Evolutionary conservation across 2,329 filamentous ascomycete species (phyloP), one percentile per base, ranked within the genome.

Genomic region (Knufia petricola): DNA sequence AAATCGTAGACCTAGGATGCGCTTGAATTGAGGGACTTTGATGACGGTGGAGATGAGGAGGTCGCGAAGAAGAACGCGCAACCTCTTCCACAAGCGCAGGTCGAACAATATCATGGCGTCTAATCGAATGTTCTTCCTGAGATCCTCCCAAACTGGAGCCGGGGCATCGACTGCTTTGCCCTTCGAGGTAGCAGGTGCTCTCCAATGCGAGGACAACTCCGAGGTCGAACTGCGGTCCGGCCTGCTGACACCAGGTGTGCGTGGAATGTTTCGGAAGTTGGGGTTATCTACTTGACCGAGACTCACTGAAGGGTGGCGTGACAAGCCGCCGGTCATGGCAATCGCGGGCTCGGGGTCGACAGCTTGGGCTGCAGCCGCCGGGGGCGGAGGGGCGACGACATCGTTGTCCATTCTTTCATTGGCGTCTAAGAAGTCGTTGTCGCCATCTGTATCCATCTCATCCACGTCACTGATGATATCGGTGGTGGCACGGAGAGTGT

Each of bases 31-130:
- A 3, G 92, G 90, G 48, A 98, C 87, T 4, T 87, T 87, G 41
- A 98, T 89, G 3, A 98, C 87, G 0, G 92, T 98, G 42, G 87
- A 92, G 59, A 98, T 95, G 66, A 95, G 96, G 1, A 98, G 77
- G 54, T 95, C 85, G 26, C 92, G 82, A 49, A 98, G 76, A 62
- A 94, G 86, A 43, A 90, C 88, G 49, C 92, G 81, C 26, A 94
- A 79, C 63, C 88, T 92, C 68, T 98, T 98, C 92, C 92, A 98
- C 75, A 98, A 81, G 36, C 92, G 77, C 45, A 98, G 69, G 64
- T 98, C 92, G 63, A 95, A 98, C 7, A 98, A 73, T 24, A 98
- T 87, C 61, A 98, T 77, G 79, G 87, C 95, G 66, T 98, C 92
- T 4, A 98, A 73, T 26, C 92, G 83, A 10, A 96, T 85, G 26